phyloP scores from a whole-genome alignment of 78 protist species.

The Ministeria vibrans region DNA sequence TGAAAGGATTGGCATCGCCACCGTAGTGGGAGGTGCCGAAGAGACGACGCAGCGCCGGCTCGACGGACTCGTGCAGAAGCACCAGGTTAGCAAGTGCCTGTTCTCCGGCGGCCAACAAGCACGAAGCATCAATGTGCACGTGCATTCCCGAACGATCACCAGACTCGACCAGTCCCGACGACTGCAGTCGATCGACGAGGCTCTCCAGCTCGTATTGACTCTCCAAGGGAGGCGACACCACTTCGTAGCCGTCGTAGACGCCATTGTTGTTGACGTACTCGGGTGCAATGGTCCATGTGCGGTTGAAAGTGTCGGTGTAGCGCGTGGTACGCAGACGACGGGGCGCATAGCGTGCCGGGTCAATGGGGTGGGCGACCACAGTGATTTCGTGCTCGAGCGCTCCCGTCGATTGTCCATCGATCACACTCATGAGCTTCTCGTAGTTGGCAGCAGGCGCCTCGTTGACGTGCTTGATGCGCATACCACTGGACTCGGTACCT shows the following conservation, averaged over 20 bases:
- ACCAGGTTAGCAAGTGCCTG: background rate
- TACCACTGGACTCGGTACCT: background rate
- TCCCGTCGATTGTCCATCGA: background rate
- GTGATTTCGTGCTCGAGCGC: background rate
- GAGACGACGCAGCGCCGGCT: background rate
- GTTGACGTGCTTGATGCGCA: background rate
- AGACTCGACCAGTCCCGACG: background rate
- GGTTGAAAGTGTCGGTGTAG: background rate
- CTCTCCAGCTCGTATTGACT: background rate
- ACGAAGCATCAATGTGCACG: background rate
- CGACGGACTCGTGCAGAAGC: background rate
- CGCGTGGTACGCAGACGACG: background rate
- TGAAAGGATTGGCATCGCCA: background rate
- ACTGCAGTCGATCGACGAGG: background rate
- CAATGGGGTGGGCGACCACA: background rate
- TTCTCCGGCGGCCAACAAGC: background rate
- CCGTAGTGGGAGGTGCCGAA: background rate
- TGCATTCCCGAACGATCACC: background rate
- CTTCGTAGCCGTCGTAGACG: slow-evolving; percentile 10
- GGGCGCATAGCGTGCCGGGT: background rate
- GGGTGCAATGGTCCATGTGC: background rate
- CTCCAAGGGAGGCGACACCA: background rate
- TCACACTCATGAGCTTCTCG: background rate
- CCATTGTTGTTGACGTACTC: background rate
- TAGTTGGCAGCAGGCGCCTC: background rate